A percentile compares a stretch with the other conserved stretches of the same genome.
These are phyloP conservation scores for Jacaranda mimosifolia DNA, from an alignment of 257 asterid species.

Conservation along the genomic window DNA sequence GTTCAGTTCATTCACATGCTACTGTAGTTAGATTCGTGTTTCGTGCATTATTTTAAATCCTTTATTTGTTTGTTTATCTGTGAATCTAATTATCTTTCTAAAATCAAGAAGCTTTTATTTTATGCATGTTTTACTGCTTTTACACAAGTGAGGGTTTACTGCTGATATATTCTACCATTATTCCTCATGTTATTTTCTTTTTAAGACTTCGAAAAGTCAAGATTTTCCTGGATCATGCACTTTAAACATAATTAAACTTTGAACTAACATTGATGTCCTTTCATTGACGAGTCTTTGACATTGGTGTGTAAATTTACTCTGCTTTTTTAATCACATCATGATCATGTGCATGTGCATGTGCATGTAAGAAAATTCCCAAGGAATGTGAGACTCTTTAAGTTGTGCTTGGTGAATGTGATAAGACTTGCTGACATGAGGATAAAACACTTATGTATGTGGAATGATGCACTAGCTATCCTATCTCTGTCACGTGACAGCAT, in stretches of 20 bases:
- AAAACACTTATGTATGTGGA: not conserved
- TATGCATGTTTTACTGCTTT: not conserved
- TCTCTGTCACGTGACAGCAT: constrained; percentile 54
- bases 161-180: not conserved
- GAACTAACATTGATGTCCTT: too few relatives aligned
- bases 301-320: too few relatives aligned
- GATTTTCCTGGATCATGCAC: not conserved
- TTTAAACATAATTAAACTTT: constrained; percentile 26
- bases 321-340: not conserved
- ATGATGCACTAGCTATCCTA: constrained; percentile 19
- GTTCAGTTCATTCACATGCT: constrained; percentile 33
- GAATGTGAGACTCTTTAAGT: constrained; percentile 21
- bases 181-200: not conserved
- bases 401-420: constrained; percentile 23
- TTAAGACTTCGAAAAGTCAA: not conserved
- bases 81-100: not conserved
- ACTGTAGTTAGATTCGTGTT: constrained; percentile 25
- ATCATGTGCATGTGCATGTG: constrained; percentile 55
- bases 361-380: constrained; percentile 42
- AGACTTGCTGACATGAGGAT: constrained; percentile 20
- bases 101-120: not conserved
- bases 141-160: not conserved
- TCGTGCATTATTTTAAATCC: not conserved
- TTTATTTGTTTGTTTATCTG: constrained; percentile 11
- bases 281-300: too few relatives aligned